Conservation (phyloP, 306 rosid species). For the Citrullus amarus region DNA sequence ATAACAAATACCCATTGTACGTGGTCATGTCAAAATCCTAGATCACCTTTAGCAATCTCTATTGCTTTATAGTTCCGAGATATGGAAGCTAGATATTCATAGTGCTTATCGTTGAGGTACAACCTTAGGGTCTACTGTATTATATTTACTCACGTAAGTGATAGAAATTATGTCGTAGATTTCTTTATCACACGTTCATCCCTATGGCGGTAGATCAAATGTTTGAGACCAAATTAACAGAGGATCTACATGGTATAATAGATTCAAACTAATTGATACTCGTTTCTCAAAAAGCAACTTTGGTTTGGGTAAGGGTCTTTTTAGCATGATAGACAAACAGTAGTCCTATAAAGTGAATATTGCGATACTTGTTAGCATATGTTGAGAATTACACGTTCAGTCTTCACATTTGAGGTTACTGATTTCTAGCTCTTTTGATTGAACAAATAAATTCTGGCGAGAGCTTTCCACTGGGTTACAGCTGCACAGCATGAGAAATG, state of each 20-base stretch:
- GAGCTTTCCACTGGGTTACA: not conserved
- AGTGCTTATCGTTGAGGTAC: not conserved
- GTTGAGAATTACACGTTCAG: not conserved
- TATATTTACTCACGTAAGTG: not conserved
- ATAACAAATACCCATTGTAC: not conserved
- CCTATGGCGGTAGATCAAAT: not conserved
- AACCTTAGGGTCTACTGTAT: not conserved
- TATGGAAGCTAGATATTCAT: not conserved
- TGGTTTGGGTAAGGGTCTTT: not conserved
- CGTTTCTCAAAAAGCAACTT: not conserved
- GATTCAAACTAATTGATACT: not conserved
- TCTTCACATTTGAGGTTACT: not conserved
- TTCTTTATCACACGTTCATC: not conserved
- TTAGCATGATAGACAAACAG: not conserved
- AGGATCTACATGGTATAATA: not conserved
- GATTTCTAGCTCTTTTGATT: not conserved
- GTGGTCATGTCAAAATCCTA: not conserved
- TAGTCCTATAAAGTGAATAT: not conserved
- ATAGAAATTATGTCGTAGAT: not conserved
- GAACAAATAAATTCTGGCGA: not conserved
- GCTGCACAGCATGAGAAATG: not conserved
- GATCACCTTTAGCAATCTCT: not conserved
- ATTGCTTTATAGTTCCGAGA: not conserved
- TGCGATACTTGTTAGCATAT: not conserved
- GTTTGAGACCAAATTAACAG: not conserved